Evolutionary conservation across 1,284 basidiomycete species (phyloP).

Genomic region (Fomitopsis pinicola): DNA sequence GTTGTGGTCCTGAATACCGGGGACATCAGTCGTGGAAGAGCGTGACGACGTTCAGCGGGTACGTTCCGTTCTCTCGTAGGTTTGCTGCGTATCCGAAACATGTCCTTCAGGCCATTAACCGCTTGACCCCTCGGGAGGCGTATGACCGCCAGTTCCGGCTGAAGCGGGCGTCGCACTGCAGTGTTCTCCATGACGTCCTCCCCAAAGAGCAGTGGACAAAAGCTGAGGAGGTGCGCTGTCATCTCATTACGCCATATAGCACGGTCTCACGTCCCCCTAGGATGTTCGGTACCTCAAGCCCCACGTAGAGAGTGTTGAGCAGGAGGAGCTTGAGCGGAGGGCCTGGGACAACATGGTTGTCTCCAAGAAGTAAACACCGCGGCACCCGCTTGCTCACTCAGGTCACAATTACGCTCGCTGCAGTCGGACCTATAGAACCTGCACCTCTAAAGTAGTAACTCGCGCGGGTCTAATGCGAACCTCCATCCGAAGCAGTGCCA

Average conservation of each 20-base stretch:
- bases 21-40: constrained; percentile 77
- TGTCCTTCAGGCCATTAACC: constrained; percentile 66
- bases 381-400: not conserved
- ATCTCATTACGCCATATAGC: not conserved
- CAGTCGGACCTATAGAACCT: not conserved
- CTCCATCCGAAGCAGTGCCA: not conserved
- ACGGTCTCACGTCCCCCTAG: constrained; percentile 38
- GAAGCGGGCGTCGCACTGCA: constrained; percentile 80
- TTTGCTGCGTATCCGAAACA: not conserved
- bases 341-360: constrained; percentile 82
- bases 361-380: constrained; percentile 47
- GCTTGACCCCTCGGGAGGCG: constrained; percentile 74
- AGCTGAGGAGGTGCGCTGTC: constrained; percentile 65
- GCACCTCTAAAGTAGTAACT: not conserved
- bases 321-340: constrained; percentile 77
- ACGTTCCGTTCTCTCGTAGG: constrained; percentile 8
- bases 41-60: constrained; percentile 84
- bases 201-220: constrained; percentile 86
- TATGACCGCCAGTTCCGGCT: constrained; percentile 94
- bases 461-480: not conserved
- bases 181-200: constrained; percentile 78
- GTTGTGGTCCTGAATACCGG: not conserved
- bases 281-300: constrained; percentile 90
- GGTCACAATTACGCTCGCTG: not conserved
- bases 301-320: constrained; percentile 71